phyloP scores from a whole-genome alignment of 371 early-diverging fungal genomes.

The Parasitella parasitica region DNA sequence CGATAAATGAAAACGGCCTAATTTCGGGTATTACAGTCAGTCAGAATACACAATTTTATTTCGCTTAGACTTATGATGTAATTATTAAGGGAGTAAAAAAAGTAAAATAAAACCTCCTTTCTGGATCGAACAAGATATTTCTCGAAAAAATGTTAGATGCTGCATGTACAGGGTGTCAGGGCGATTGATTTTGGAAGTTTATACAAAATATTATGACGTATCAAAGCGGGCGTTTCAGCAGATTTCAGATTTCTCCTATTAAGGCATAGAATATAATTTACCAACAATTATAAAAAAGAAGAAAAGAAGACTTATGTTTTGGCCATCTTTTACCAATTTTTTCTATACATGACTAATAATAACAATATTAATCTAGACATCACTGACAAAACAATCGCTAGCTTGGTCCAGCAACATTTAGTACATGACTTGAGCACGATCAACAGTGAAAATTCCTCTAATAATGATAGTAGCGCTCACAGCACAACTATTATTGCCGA shows the following conservation, averaged over 20 bases:
- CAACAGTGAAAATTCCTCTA: not conserved
- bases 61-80: not conserved
- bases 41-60: not conserved
- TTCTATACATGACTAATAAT: not conserved
- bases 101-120: not conserved
- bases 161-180: not conserved
- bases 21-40: not conserved
- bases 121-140: no score
- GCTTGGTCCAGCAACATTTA: constrained; percentile 37
- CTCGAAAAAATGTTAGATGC: no score
- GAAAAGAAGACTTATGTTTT: not conserved
- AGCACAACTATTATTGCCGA: not conserved
- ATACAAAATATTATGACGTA: not conserved
- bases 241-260: not conserved
- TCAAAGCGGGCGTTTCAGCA: not conserved
- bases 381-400: constrained; percentile 32
- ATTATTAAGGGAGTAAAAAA: not conserved
- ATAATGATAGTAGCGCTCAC: not conserved
- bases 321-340: not conserved
- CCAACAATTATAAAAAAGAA: not conserved
- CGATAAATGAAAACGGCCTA: not conserved
- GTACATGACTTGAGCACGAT: constrained; percentile 9
- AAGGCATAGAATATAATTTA: not conserved
- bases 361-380: constrained; percentile 11
- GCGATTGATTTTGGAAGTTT: not conserved